Evolutionary conservation across 257 asterid species (phyloP).

Genomic region (Ophiorrhiza pumila): DNA sequence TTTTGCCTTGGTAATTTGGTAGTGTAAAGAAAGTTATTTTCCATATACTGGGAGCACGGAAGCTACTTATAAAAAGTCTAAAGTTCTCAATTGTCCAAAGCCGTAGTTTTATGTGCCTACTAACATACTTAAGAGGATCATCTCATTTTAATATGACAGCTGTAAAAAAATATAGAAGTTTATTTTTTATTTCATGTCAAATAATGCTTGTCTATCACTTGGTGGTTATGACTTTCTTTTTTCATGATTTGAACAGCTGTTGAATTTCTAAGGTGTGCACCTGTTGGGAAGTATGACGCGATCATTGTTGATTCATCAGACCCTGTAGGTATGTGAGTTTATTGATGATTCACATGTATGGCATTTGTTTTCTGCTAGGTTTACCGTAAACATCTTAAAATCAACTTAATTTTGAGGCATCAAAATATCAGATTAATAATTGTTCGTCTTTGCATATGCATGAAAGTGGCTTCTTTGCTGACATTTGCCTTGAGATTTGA

Average conservation of each 20-base stretch:
- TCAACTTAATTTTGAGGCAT: background rate
- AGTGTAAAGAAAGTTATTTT: background rate
- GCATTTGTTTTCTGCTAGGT: background rate
- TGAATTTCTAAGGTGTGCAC: constrained; percentile 63
- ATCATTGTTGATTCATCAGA: constrained; percentile 95
- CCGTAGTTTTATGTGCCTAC: background rate
- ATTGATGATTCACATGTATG: no score
- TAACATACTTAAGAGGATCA: background rate
- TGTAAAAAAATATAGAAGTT: background rate
- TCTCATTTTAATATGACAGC: background rate
- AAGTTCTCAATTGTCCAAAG: background rate
- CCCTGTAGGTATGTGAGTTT: constrained; percentile 73
- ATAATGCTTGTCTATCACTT: no score
- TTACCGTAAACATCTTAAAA: background rate
- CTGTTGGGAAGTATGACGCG: constrained; percentile 83
- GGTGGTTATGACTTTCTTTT: background rate
- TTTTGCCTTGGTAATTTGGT: background rate
- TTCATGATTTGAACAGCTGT: constrained; percentile 50
- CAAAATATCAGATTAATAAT: background rate
- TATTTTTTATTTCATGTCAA: background rate
- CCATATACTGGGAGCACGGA: background rate
- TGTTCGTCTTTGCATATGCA: background rate
- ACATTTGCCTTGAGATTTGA: background rate
- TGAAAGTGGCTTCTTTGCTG: background rate
- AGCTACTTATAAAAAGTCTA: background rate